phyloP scores from a whole-genome alignment of 345 rosid species.

The Physaria fendleri region DNA sequence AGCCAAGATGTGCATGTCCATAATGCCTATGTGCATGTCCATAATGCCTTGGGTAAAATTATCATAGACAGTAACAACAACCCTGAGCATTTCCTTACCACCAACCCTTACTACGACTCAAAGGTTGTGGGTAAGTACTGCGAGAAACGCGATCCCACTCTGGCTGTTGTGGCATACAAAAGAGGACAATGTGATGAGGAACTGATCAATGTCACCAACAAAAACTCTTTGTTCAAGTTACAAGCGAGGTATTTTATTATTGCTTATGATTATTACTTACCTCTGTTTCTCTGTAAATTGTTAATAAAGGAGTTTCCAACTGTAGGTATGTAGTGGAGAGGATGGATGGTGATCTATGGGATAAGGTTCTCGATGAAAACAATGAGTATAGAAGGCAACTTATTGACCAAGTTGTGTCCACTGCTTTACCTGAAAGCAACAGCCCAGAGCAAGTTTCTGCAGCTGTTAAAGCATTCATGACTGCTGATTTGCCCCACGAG shows the following conservation, averaged over 20 bases:
- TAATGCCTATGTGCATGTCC: conserved; percentile 97
- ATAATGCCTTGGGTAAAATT: conserved; percentile 98
- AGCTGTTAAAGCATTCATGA: conserved; percentile 83
- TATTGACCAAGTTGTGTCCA: conserved; percentile 96
- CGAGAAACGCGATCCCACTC: conserved; percentile 99
- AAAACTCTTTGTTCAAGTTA: conserved; percentile 86
- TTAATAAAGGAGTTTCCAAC: conserved; percentile 25
- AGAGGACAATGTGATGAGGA: conserved; percentile 98
- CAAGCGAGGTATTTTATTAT: conserved; percentile 80
- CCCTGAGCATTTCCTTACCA: conserved; percentile 97
- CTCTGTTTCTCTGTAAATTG: conserved; percentile 9
- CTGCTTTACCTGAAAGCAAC: conserved; percentile 92
- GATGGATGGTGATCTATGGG: conserved; percentile 99
- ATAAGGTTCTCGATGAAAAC: conserved; percentile 81
- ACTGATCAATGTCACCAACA: conserved; percentile 94
- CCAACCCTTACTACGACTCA: conserved; percentile 97
- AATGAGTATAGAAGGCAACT: conserved; percentile 87
- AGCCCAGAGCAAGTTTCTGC: conserved; percentile 85
- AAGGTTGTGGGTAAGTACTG: conserved; percentile 98
- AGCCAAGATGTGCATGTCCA: conserved; percentile 99
- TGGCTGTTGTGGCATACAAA: conserved; percentile 95
- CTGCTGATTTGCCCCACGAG: conserved; percentile 75
- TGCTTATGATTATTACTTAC: not conserved
- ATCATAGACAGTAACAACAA: conserved; percentile 98
- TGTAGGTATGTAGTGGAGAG: conserved; percentile 95